Evolutionary conservation across 2,329 filamentous ascomycete genomes (phyloP), one percentile per base, ranked within the genome.

Genomic region (Fusarium equiseti): DNA sequence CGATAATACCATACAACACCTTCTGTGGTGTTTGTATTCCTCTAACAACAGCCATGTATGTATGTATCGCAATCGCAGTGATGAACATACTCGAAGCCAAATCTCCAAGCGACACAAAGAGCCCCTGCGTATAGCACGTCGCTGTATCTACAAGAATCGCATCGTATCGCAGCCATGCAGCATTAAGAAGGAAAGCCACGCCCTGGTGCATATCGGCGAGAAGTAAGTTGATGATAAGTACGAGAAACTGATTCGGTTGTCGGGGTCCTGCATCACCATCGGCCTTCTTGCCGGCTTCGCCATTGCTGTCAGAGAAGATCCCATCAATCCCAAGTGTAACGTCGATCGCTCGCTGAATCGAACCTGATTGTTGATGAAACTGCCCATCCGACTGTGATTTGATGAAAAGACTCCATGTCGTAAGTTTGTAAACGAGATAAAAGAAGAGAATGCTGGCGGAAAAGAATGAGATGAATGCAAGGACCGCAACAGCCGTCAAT

Each of bases 141-240:
- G 82, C 71, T 0, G 84, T 85, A 4, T 83, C 83, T 2, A 89
- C 87, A 3, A 84, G 73, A 18, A 92, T 85, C 0, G 81, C 82
- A 75, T 90, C 82, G 16, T 81, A 76, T 2, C 79, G 77, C 8
- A 91, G 80, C 86, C 90, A 91, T 38, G 85, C 81, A 6, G 85
- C 84, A 66, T 90, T 91, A 51, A 92, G 81, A 45, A 90, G 73
- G 75, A 92, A 93, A 6, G 89, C 88, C 1, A 88, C 77, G 10
- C 88, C 84, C 73, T 92, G 91, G 73, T 90, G 88, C 59, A 91
- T 84, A 72, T 93, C 91, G 63, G 91, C 90, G 24, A 91, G 79
- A 8, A 93, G 81, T 1, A 93, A 84, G 76, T 92, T 92, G 76
- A 91, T 87, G 62, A 92, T 90, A 7, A 93, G 83, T 0, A 92